Evolutionary conservation across 2,329 filamentous ascomycete species (phyloP).

Genomic region (Hirsutella minnesotensis): DNA sequence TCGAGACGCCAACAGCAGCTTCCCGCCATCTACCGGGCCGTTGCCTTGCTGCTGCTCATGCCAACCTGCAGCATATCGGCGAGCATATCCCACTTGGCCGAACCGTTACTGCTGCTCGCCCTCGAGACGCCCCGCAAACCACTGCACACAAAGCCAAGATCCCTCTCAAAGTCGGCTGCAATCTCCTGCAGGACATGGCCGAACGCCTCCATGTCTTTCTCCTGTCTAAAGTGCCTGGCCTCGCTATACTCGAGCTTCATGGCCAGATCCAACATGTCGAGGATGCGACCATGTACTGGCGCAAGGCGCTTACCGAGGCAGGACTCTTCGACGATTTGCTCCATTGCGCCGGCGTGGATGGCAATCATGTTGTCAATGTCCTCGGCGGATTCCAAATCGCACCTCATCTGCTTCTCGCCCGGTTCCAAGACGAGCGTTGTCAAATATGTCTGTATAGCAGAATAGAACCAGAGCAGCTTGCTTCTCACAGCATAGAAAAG

Average conservation of each 20-base stretch:
- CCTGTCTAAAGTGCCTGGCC: slow-evolving; percentile 6
- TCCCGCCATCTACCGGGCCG: neutral
- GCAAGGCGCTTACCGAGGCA: slow-evolving; percentile 57
- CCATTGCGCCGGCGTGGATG: slow-evolving; percentile 53
- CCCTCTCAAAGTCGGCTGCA: slow-evolving; percentile 49
- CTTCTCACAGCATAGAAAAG: slow-evolving; percentile 51
- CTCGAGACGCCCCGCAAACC: slow-evolving; percentile 66
- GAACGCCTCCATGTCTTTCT: slow-evolving; percentile 30
- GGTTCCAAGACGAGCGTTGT: slow-evolving; percentile 59
- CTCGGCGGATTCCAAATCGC: slow-evolving; percentile 44
- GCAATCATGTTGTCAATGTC: slow-evolving; percentile 75
- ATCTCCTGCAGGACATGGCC: slow-evolving; percentile 42
- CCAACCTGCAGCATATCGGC: slow-evolving; percentile 64
- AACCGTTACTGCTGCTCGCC: slow-evolving; percentile 49
- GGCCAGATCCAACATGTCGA: slow-evolving; percentile 66
- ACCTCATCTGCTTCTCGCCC: slow-evolving; percentile 42
- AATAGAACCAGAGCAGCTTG: slow-evolving; percentile 66
- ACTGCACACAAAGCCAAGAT: slow-evolving; percentile 58
- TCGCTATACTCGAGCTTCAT: slow-evolving; percentile 56
- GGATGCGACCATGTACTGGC: slow-evolving; percentile 59
- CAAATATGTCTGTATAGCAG: slow-evolving; percentile 63
- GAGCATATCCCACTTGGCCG: slow-evolving; percentile 64
- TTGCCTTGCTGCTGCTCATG: slow-evolving; percentile 10
- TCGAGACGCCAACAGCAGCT: neutral
- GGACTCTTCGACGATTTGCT: slow-evolving; percentile 52